Percentiles rank a stretch among this genome's conserved stretches.
Conservation (phyloP, 2,329 filamentous ascomycete genomes). For the Claviceps africana region DNA sequence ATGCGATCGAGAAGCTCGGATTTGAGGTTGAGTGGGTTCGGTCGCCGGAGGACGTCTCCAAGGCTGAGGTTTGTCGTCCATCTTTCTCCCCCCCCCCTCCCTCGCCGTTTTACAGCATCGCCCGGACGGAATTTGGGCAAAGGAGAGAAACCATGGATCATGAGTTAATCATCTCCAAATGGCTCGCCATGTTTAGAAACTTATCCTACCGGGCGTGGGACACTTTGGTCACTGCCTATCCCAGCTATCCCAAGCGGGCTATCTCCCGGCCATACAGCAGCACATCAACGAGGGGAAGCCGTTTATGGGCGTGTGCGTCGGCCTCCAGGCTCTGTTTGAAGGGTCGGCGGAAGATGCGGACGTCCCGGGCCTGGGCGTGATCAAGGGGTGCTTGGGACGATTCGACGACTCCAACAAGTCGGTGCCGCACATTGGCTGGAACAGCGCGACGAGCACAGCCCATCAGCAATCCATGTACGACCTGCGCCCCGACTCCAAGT, state of each 20-base stretch:
- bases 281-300: slow-evolving; percentile 88
- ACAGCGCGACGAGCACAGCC: slow-evolving; percentile 64
- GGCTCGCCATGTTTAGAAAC: slow-evolving; percentile 42
- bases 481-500: slow-evolving; percentile 69
- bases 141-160: not conserved
- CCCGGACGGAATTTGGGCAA: not conserved
- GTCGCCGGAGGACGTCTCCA: slow-evolving; percentile 67
- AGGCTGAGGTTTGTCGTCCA: slow-evolving; percentile 53
- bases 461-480: slow-evolving; percentile 52
- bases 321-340: slow-evolving; percentile 78
- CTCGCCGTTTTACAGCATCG: not conserved
- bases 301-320: slow-evolving; percentile 96
- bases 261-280: slow-evolving; percentile 64
- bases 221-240: slow-evolving; percentile 94
- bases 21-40: slow-evolving; percentile 88
- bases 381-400: slow-evolving; percentile 55
- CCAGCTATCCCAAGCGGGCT: slow-evolving; percentile 70
- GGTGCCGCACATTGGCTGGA: slow-evolving; percentile 99
- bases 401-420: slow-evolving; percentile 71
- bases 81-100: not conserved
- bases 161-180: not conserved
- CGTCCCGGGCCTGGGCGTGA: slow-evolving; percentile 60
- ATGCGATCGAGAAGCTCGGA: slow-evolving; percentile 91
- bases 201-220: slow-evolving; percentile 91
- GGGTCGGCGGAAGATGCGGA: slow-evolving; percentile 66